Base-by-base conservation (phyloP, 805 yeast species). In the Barnettozyma sp. region DNA sequence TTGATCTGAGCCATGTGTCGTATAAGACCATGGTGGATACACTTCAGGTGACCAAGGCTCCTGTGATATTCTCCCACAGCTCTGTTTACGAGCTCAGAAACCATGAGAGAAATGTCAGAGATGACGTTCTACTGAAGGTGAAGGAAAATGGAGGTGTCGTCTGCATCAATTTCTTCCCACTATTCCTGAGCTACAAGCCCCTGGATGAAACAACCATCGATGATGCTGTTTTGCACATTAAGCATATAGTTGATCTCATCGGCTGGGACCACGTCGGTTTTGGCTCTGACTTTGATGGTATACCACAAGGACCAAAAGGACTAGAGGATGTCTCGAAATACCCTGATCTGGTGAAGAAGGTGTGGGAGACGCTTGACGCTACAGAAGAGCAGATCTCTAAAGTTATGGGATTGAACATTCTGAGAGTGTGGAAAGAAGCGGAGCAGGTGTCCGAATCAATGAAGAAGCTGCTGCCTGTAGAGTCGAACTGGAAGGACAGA, bases 301-400 rank as follows among this genome's bases (percentile, higher is more conserved):
- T 70, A 34, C 67, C 68, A 14, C 49, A 38, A 6, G 72, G 68
- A 4, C 76, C 77, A 6, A 46, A 40, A 13, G 77, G 76, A 0
- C 49, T 72, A n/a, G 76, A 71, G 46, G 75, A 72, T 44, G 76
- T 70, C 1, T 68, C 76, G 10, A 72, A 71, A 45, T 72, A 71
- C 43, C 77, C 77, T 0, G 73, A 68, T 26, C 50, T 72, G 34
- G 47, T 71, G 20, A 60, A 59, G 37, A 50, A 43, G 24, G 46
- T 58, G 13, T 51, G 56, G 57, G 50, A 54, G 33, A 50, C 42
- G 9, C 46, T 54, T 5, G 59, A 59, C 21, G 75, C 75, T 2
- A 49, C 65, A 1, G 73, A 70, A 28, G 66, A 60, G n/a, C 61
- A 70, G 26, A 62, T 70, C 16, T 44, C 56, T 7, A 59, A 59